Evolutionary conservation across 2,329 filamentous ascomycete species (phyloP).

Genomic region (Fusarium fujikuroi): DNA sequence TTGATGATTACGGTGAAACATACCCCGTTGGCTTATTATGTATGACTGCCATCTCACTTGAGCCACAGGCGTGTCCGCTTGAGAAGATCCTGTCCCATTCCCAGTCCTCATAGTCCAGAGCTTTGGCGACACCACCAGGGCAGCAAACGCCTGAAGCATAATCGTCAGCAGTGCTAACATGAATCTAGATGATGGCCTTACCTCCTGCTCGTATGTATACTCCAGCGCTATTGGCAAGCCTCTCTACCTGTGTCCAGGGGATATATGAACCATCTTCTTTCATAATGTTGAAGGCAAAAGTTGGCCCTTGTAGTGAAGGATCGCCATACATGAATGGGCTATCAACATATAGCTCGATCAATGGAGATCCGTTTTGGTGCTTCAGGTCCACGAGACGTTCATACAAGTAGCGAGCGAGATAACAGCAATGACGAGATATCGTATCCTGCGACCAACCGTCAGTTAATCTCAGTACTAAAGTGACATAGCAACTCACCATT

Average conservation of each 20-base stretch:
- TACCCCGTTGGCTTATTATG: conserved; percentile 65
- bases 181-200: background rate
- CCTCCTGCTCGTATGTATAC: conserved; percentile 71
- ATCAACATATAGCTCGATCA: conserved; percentile 67
- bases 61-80: conserved; percentile 67
- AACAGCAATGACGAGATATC: conserved; percentile 67
- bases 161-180: background rate
- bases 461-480: background rate
- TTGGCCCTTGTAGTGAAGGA: conserved; percentile 66
- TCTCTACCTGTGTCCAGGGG: conserved; percentile 69
- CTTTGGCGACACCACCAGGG: conserved; percentile 59
- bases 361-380: conserved; percentile 63
- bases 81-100: conserved; percentile 66
- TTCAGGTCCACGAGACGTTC: conserved; percentile 58
- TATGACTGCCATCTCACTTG: conserved; percentile 63
- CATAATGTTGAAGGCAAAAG: conserved; percentile 71
- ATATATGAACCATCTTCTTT: conserved; percentile 63
- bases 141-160: conserved; percentile 57
- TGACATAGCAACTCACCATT: conserved; percentile 51
- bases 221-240: conserved; percentile 61
- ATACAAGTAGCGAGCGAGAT: conserved; percentile 62
- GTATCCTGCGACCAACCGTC: conserved; percentile 45
- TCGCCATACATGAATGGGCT: conserved; percentile 58
- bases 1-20: conserved; percentile 13
- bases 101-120: conserved; percentile 61